Evolutionary conservation across 495 filamentous ascomycete species (phyloP), one percentile per base, ranked within the genome.

Genomic region (Penicillium cinerascens): DNA sequence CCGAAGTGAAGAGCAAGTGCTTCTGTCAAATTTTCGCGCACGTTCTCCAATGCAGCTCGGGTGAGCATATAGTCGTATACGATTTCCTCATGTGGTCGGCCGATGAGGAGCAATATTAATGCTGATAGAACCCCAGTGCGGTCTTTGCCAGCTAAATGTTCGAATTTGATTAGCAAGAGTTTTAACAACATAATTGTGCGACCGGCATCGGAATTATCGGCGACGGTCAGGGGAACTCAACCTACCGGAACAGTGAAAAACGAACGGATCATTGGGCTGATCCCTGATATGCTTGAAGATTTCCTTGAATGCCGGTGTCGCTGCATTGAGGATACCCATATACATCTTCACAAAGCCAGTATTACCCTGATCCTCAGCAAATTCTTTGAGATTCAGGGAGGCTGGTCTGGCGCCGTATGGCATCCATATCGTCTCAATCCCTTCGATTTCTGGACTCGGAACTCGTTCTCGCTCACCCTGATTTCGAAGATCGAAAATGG

Each of bases 401-500:
- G 59, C 58, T 6, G 65, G 61, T n/a, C 52, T 53, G 29, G 41
- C 25, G 0, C 64, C 60, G 21, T 75, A 70, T 23, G 66, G 63
- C 16, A 77, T 65, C 65, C 78, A 84, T 25, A 81, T 61, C 22
- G 77, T 74, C 17, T 73, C 58, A 37, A 77, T 74, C 1, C 78
- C 81, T 7, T 49, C 52, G 33, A 66, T 68, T 36, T 59, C 58
- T 2, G 59, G 64, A 29, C 60, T 63, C 45, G 78, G 81, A 18
- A 58, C 68, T 26, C 70, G 45, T 25, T 52, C 52, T 13, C 68
- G 58, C 49, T 80, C 68, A 18, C 78, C 68, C 54, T 86, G 78
- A 2, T 83, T 84, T 33, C 88, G 82, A 7, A 90, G 70, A 63
- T 91, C 85, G 54, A 81, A 88, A 36, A 89, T 76, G 26, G 77